Conservation (phyloP, 768 basidiomycete species). For the Clathrus columnatus region DNA sequence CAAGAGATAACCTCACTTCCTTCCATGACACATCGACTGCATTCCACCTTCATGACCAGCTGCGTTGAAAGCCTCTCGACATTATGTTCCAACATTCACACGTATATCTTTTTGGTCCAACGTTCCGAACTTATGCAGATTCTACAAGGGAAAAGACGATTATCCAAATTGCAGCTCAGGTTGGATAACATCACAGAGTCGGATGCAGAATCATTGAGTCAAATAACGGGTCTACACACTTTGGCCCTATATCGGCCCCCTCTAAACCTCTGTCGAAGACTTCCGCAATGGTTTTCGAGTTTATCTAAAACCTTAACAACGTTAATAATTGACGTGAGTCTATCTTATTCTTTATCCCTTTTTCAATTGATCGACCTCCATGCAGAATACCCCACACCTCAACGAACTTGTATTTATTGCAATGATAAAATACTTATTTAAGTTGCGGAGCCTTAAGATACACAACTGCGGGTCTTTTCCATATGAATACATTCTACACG, state of each 20-base stretch:
- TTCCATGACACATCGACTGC: conserved; percentile 22
- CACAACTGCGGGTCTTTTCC: no score
- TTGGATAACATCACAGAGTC: conserved; percentile 44
- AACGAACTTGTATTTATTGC: conserved; percentile 42
- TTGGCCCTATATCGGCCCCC: conserved; percentile 52
- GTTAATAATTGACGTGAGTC: conserved; percentile 53
- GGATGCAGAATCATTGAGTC: conserved; percentile 36
- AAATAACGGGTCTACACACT: conserved; percentile 31
- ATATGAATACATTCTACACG: no score
- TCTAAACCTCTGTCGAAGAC: conserved; percentile 48
- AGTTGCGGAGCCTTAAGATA: conserved; percentile 47
- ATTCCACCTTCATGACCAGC: conserved; percentile 42
- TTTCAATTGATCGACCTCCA: not conserved
- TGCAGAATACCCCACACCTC: conserved; percentile 47
- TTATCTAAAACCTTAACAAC: conserved; percentile 38
- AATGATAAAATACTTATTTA: conserved; percentile 41
- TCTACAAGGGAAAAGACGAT: conserved; percentile 35
- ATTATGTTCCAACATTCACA: conserved; percentile 42
- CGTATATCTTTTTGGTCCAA: conserved; percentile 46
- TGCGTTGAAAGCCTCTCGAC: conserved; percentile 39
- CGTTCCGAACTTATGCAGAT: conserved; percentile 42
- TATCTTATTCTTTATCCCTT: not conserved
- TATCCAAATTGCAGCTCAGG: conserved; percentile 41
- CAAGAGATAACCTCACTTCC: conserved; percentile 47
- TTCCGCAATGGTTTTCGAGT: conserved; percentile 47